Evolutionary conservation across 2,329 filamentous ascomycete species (phyloP), one percentile per base, ranked within the genome.

Genomic region (Pleurostoma richardsiae): DNA sequence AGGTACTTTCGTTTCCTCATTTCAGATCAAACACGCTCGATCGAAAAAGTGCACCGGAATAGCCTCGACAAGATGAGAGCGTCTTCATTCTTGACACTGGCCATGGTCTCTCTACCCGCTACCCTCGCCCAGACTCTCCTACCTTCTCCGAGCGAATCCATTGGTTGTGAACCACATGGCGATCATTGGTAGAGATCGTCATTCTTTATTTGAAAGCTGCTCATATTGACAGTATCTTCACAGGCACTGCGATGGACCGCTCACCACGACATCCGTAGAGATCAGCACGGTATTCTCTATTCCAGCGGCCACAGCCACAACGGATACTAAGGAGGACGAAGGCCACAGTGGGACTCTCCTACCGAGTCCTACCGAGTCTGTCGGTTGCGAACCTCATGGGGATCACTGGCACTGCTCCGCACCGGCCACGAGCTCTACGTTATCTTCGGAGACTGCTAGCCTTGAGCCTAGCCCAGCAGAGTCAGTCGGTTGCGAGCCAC

Each of bases 111-210:
- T 19, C 38, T 52, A 27, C 45, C 52, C 42, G 39, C 43, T 26
- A 46, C 50, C 11, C 41, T 50, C 30, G 55, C 44, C 10, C 52
- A 54, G 45, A 45, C 44, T 10, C 45, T 51, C 30, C 44, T 49
- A 29, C 55, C 56, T 29, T 58, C 56, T 28, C 56, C 57, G 4
- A 59, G 56, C 46, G 50, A 55, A 46, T 58, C 56, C 3, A 41
- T 52, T 27, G 57, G 56, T 19, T 71, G 68, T 50, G 56, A 62
- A 38, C 53, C 67, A 8, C 67, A 71, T 43, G 63, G 60, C 7
- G 68, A 72, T 50, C 68, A 71, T 56, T 70, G 67, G 64, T 57
- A 53, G n/a, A n/a, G 8, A 36, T 36, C 19, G 19, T 19, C 19
- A 19, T 19, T 19, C 19, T 19, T 19, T 19, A 19, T 19, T 19